phyloP scores from a whole-genome alignment of 2,329 filamentous ascomycete genomes.

The Trichoderma sp. region DNA sequence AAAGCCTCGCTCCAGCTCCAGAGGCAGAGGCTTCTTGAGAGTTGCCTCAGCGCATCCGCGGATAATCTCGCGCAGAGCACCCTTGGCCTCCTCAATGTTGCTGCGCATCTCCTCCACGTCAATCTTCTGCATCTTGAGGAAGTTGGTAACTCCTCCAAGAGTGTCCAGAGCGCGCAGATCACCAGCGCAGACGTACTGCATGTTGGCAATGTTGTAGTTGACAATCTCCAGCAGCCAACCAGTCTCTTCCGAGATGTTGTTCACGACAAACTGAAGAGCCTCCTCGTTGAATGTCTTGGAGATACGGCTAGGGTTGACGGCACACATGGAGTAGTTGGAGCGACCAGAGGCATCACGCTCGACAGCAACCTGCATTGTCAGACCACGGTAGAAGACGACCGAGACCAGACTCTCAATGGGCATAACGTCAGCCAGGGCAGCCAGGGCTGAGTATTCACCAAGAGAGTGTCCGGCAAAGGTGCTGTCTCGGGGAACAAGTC shows the following conservation, averaged over 20 bases:
- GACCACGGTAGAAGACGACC: slow-evolving; percentile 96
- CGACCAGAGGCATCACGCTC: slow-evolving; percentile 90
- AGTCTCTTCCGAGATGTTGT: slow-evolving; percentile 90
- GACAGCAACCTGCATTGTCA: slow-evolving; percentile 99
- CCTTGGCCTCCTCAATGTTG: slow-evolving; percentile 87
- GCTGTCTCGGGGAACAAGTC: slow-evolving; percentile 91
- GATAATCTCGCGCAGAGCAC: slow-evolving; percentile 87
- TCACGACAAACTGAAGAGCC: slow-evolving; percentile 92
- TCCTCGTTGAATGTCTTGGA: slow-evolving; percentile 99
- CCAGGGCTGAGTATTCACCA: slow-evolving; percentile 95
- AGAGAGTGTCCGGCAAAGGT: slow-evolving; percentile 97
- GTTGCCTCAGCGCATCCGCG: slow-evolving; percentile 83
- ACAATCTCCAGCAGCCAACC: slow-evolving; percentile 98
- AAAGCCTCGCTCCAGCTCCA: slow-evolving; percentile 91
- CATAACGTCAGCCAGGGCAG: slow-evolving; percentile 96
- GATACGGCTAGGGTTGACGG: slow-evolving; percentile 96
- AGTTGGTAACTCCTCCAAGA: slow-evolving; percentile 82
- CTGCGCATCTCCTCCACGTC: slow-evolving; percentile 93
- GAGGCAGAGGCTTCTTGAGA: slow-evolving; percentile 79
- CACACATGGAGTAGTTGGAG: slow-evolving; percentile 99
- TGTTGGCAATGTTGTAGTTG: slow-evolving; percentile 84
- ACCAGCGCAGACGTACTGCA: slow-evolving; percentile 72
- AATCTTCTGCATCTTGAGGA: slow-evolving; percentile 93
- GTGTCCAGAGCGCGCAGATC: slow-evolving; percentile 70
- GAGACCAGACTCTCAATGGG: slow-evolving; percentile 98